A percentile compares a stretch with the other conserved stretches of the same genome.
phyloP scores from a whole-genome alignment of 2,329 filamentous ascomycete genomes.

The Didymella glomerata region DNA sequence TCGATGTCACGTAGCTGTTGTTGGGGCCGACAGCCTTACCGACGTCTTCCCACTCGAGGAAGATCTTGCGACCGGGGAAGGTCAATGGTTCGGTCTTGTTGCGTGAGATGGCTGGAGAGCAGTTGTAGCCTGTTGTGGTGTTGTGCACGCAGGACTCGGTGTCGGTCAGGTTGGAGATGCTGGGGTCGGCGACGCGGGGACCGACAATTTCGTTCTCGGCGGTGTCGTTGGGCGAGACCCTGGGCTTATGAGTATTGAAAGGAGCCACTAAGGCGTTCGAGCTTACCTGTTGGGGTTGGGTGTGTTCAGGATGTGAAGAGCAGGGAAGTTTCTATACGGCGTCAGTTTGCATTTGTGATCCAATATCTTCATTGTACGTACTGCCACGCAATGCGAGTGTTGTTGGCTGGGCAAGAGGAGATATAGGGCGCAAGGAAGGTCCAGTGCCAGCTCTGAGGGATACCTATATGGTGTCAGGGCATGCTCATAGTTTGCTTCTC shows the following conservation, averaged over 20 bases:
- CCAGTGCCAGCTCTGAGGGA: conserved; percentile 87
- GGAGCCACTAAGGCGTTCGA: neutral
- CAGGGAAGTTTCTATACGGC: conserved; percentile 71
- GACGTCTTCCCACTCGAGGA: conserved; percentile 75
- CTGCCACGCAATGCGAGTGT: conserved; percentile 81
- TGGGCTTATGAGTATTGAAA: neutral
- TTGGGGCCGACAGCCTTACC: conserved; percentile 77
- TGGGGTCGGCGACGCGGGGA: conserved; percentile 65
- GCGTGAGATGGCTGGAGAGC: conserved; percentile 69
- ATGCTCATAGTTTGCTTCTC: neutral
- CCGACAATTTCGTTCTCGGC: conserved; percentile 70
- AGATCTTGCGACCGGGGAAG: conserved; percentile 75
- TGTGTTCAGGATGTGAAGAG: conserved; percentile 76
- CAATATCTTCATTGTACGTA: neutral
- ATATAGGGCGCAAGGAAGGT: conserved; percentile 83
- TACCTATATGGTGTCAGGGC: neutral
- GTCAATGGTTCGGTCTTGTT: conserved; percentile 76
- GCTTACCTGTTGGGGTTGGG: conserved; percentile 71
- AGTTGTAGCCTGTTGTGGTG: conserved; percentile 64
- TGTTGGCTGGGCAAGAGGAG: conserved; percentile 73
- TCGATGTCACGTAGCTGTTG: conserved; percentile 77
- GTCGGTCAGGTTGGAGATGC: conserved; percentile 55
- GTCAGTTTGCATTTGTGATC: neutral
- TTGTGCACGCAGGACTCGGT: conserved; percentile 67
- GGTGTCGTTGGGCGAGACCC: conserved; percentile 66